A percentile compares a stretch with the other conserved stretches of the same genome.
Conservation (phyloP, 257 asterid genomes). For the Lithospermum erythrorhizon region DNA sequence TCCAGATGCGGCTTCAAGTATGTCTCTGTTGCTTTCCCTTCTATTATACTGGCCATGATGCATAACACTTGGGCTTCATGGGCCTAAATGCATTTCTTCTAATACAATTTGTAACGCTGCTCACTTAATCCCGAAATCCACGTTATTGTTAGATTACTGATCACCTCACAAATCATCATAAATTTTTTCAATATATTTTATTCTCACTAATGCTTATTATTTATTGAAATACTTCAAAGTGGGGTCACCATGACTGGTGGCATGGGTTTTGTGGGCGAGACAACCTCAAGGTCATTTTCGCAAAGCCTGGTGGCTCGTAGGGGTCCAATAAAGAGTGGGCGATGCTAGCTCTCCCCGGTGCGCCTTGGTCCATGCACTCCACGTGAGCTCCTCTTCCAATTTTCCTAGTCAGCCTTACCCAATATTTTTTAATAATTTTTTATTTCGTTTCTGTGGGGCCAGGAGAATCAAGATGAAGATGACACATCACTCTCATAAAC, state of each 20-base stretch:
- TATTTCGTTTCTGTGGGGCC: conserved; percentile 22
- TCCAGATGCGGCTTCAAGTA: too few relatives aligned
- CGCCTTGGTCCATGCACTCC: conserved; percentile 31
- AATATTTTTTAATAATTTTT: conserved; percentile 11
- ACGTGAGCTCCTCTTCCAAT: conserved; percentile 27
- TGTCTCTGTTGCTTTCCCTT: too few relatives aligned
- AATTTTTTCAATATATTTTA: too few relatives aligned
- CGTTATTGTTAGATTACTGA: too few relatives aligned
- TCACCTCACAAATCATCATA: too few relatives aligned
- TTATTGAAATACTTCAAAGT: too few relatives aligned
- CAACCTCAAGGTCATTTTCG: conserved; percentile 15
- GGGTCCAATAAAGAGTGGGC: conserved; percentile 28
- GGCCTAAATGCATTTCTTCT: too few relatives aligned
- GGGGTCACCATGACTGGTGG: conserved; percentile 39
- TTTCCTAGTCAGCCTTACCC: conserved; percentile 24
- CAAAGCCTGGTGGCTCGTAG: conserved; percentile 14
- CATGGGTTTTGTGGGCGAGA: conserved; percentile 35
- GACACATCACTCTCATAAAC: background rate
- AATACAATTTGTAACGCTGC: too few relatives aligned
- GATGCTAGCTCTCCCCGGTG: background rate
- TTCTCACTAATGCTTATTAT: too few relatives aligned
- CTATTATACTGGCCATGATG: too few relatives aligned
- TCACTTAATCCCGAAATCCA: too few relatives aligned
- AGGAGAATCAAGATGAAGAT: conserved; percentile 19
- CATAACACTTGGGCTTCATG: too few relatives aligned